Percentiles rank a stretch among this genome's conserved stretches.
These are phyloP conservation scores for Phytophthora palmivora DNA, from an alignment of 352 stramenopile genomes.

Conservation along the genomic window DNA sequence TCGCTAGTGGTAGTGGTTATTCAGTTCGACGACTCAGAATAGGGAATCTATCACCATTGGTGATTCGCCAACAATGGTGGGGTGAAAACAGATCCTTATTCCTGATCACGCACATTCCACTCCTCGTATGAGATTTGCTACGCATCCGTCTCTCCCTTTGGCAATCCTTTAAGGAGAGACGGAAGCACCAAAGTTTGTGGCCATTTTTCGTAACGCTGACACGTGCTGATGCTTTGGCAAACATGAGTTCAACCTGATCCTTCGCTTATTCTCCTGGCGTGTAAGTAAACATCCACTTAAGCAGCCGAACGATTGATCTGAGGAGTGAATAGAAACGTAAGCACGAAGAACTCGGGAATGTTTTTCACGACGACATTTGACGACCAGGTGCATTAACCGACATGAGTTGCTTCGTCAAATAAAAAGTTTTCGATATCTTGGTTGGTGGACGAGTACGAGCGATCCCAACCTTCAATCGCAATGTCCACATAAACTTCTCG, in stretches of 20 bases:
- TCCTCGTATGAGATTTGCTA: background rate
- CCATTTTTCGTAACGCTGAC: conserved; percentile 3
- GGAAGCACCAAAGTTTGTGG: too few species aligned
- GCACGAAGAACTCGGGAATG: background rate
- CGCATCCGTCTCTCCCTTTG: conserved; percentile 12
- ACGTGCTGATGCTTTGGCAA: background rate
- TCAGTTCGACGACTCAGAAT: conserved; percentile 14
- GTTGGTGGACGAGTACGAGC: conserved; percentile 37
- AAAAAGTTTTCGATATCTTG: conserved; percentile 58
- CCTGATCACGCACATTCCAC: conserved; percentile 19
- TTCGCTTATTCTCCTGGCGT: too few species aligned
- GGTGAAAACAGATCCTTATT: conserved; percentile 19
- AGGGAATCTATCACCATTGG: too few species aligned
- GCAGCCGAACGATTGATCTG: background rate
- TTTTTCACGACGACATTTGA: background rate
- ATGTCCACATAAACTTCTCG: conserved; percentile 37
- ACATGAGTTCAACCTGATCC: too few species aligned
- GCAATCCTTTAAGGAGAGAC: too few species aligned
- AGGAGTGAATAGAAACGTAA: too few species aligned
- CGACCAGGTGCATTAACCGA: conserved; percentile 4
- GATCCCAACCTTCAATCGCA: conserved; percentile 37
- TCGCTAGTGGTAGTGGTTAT: conserved; percentile 7
- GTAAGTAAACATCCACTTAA: background rate
- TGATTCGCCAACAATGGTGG: too few species aligned
- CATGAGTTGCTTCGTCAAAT: conserved; percentile 36